phyloP scores from a whole-genome alignment of 169 alveolate species.

The Eimeria falciformis region DNA sequence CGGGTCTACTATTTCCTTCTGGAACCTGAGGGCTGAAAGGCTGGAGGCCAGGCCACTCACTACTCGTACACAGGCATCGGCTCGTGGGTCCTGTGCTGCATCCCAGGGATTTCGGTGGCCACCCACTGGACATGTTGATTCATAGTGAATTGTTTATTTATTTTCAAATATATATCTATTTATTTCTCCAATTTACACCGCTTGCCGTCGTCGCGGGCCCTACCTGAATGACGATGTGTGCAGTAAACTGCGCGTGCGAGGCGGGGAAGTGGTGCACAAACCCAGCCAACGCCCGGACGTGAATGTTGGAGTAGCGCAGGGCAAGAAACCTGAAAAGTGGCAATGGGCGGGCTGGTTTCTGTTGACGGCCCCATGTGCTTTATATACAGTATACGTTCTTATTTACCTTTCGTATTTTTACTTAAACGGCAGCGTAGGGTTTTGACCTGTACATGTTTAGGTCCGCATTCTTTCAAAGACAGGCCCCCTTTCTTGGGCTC shows the following conservation, averaged over 20 bases:
- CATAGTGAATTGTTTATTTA: background rate
- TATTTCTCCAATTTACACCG: background rate
- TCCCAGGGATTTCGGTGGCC: background rate
- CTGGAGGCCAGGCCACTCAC: no score
- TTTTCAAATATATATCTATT: no score
- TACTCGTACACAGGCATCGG: no score
- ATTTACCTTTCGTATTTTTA: background rate
- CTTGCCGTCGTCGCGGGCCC: no score
- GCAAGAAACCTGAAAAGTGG: constrained; percentile 50
- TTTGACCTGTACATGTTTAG: no score
- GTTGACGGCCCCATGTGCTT: no score
- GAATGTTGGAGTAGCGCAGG: constrained; percentile 60
- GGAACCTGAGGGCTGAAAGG: no score
- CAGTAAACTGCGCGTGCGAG: constrained; percentile 68
- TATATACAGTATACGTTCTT: background rate
- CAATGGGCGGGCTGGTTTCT: no score
- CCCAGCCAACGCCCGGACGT: constrained; percentile 44
- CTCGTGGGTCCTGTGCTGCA: background rate
- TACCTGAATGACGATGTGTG: constrained; percentile 68
- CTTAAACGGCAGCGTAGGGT: no score
- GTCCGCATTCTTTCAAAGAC: no score
- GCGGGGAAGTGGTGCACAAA: constrained; percentile 73
- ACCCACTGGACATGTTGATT: background rate
- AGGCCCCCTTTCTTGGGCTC: background rate
- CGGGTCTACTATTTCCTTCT: no score